Evolutionary conservation across 805 yeast species (phyloP), one percentile per base, ranked within the genome.

Genomic region (Barnettozyma sp.): DNA sequence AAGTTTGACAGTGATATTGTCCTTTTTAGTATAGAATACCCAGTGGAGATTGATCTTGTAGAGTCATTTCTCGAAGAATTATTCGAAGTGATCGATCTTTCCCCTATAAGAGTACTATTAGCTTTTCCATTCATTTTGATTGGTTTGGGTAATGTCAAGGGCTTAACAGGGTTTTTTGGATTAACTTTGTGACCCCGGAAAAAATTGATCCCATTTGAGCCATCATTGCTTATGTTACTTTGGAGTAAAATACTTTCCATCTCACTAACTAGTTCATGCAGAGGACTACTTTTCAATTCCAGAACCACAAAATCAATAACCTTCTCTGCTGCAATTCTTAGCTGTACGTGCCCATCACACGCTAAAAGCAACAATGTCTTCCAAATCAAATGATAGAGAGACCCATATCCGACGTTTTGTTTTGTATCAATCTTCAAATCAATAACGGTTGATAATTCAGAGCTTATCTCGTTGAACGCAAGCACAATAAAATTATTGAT

Each of bases 311-410:
- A 76, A 55, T 87, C 97, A 14, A 86, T 78, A 11, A 86, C 71
- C 20, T 71, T 75, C 37, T 78, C 79, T 0, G 96, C 90, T 41
- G 75, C 66, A 32, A 71, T 71, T 39, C 73, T 76, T 6, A 88
- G 87, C 56, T 86, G 95, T 23, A 71, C 61, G 56, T 82, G 92
- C 0, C 97, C 95, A 57, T 92, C 98, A 44, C 82, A 87, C 1
- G 94, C 73, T 20, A 86, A 59, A 19, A 85, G 76, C 31, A 92
- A 63, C 22, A 90, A 56, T 0, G 90, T 78, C 45, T 86, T 83
- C 96, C 97, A 92, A 7, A 82, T 74, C 1, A 94, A 82, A 36
- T 85, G 73, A 55, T 82, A 85, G 7, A 86, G 71, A 0, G 95
- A 80, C 1, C 96, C 95, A 54, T 85, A 83, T 0, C 95, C 92